A percentile compares a stretch with the other conserved stretches of the same genome.
Conservation (phyloP, 257 asterid species). For the Solanum etuberosum region DNA sequence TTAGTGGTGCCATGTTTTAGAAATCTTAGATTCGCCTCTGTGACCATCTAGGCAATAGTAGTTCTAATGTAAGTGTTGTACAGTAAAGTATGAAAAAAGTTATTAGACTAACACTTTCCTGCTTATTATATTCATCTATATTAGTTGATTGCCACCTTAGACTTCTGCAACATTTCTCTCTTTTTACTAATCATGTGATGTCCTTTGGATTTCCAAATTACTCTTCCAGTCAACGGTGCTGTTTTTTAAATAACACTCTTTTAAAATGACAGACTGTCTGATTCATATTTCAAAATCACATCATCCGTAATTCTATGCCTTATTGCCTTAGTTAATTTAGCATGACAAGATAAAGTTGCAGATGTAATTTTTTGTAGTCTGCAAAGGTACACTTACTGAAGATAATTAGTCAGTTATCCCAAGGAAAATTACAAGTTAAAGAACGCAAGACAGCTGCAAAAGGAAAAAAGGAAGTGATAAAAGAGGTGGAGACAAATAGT, state of each 20-base stretch:
- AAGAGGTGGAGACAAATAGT: background rate
- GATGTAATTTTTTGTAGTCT: background rate
- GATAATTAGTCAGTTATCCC: background rate
- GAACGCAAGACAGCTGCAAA: background rate
- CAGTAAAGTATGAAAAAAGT: background rate
- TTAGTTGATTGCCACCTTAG: background rate
- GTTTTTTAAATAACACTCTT: background rate
- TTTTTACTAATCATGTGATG: background rate
- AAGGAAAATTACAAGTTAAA: background rate
- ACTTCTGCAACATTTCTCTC: background rate
- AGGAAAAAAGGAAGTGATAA: background rate
- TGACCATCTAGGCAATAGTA: background rate
- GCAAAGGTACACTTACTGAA: background rate
- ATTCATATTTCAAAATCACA: background rate
- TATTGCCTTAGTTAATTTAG: background rate
- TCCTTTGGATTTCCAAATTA: background rate
- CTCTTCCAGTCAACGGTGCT: background rate
- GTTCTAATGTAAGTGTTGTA: background rate
- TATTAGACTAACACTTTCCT: background rate
- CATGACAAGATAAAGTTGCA: background rate
- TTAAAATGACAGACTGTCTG: background rate
- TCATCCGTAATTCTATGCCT: background rate
- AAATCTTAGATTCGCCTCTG: too few species aligned
- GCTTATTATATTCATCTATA: background rate
- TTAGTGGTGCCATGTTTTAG: too few species aligned